These are phyloP conservation scores for Neurospora sp. DNA, from an alignment of 2,329 filamentous ascomycete species.

Conservation along the genomic window DNA sequence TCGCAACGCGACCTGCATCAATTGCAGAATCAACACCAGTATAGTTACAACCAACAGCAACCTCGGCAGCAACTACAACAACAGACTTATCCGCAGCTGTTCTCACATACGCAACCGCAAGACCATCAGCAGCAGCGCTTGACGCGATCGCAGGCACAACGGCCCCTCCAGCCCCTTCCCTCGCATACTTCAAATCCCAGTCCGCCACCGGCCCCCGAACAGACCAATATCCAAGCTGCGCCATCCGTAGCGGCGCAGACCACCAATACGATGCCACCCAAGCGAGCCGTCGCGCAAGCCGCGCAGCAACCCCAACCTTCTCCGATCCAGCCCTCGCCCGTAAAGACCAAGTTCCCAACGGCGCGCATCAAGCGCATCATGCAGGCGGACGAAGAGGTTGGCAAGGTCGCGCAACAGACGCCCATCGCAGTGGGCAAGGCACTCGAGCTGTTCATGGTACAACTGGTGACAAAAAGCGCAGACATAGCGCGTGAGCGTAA, in stretches of 20 bases:
- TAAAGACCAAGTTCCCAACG: conserved; percentile 93
- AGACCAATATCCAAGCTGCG: background rate
- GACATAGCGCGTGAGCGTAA: conserved; percentile 71
- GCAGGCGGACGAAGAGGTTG: conserved; percentile 97
- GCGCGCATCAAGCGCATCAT: conserved; percentile 98
- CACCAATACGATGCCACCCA: conserved; percentile 27
- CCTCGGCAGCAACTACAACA: conserved; percentile 9
- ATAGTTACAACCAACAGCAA: conserved; percentile 12
- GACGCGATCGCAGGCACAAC: conserved; percentile 6
- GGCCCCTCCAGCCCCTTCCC: conserved; percentile 1
- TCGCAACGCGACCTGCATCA: conserved; percentile 1
- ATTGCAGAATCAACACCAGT: conserved; percentile 5
- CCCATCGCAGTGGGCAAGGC: conserved; percentile 94
- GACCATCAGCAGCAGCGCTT: conserved; percentile 14
- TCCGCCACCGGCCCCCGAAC: background rate
- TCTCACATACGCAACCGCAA: background rate
- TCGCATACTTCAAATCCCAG: conserved; percentile 3
- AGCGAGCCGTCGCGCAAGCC: conserved; percentile 24
- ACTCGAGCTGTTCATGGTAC: conserved; percentile 95
- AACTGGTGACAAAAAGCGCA: conserved; percentile 80
- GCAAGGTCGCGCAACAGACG: conserved; percentile 95
- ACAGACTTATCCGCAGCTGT: conserved; percentile 4
- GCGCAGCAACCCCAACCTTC: conserved; percentile 2
- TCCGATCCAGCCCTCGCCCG: conserved; percentile 53
- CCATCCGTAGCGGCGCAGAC: conserved; percentile 17